These are phyloP conservation scores for Arthrobotrys musiformis DNA, from an alignment of 2,329 filamentous ascomycete species.

Conservation along the genomic window DNA sequence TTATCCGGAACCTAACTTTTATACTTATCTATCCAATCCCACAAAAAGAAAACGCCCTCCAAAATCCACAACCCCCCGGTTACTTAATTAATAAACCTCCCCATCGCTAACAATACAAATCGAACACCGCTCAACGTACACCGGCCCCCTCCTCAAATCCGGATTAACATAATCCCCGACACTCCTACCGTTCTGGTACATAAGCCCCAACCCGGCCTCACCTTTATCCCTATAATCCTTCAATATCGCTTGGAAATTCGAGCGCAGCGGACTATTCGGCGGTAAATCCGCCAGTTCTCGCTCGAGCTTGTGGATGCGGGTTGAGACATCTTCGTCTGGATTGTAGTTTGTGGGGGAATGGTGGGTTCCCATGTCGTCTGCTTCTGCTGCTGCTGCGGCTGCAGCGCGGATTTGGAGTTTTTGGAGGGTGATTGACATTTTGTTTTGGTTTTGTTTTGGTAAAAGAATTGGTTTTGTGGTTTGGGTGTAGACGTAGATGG, in stretches of 20 bases:
- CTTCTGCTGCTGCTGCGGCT: constrained; percentile 2
- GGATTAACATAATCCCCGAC: constrained; percentile 31
- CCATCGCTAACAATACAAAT: constrained; percentile 52
- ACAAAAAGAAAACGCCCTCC: too few species aligned
- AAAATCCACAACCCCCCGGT: too few species aligned
- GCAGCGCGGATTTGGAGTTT: constrained; percentile 37
- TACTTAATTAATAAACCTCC: constrained; percentile 10
- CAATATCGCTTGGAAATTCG: constrained; percentile 48
- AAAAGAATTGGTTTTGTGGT: too few species aligned
- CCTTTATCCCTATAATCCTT: constrained; percentile 47
- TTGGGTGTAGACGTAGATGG: too few species aligned
- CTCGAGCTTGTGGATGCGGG: constrained; percentile 44
- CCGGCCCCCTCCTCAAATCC: constrained; percentile 38
- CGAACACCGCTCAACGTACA: constrained; percentile 49
- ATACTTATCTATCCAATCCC: too few species aligned
- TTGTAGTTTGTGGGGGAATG: neutral
- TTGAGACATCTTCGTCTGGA: constrained; percentile 22
- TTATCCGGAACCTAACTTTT: too few species aligned
- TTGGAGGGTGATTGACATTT: constrained; percentile 48
- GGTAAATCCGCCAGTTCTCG: constrained; percentile 39
- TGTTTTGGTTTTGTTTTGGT: neutral
- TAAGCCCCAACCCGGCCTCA: constrained; percentile 35
- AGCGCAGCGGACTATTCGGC: constrained; percentile 29
- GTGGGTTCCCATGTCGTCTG: constrained; percentile 14
- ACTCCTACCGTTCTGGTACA: constrained; percentile 45